Evolutionary conservation across 2,329 filamentous ascomycete species (phyloP).

Genomic region (Nemania serpens): DNA sequence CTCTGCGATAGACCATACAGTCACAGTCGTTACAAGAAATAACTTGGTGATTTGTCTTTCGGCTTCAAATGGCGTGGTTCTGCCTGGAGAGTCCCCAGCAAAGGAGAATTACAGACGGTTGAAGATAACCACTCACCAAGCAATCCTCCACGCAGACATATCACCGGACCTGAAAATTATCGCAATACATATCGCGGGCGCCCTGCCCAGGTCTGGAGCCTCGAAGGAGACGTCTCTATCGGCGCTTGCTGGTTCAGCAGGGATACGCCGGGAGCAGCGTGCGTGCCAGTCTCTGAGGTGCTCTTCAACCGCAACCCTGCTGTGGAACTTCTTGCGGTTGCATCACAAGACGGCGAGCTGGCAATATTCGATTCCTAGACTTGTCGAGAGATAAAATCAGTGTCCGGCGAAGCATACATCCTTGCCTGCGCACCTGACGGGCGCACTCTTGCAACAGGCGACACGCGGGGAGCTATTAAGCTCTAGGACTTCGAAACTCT

Average conservation of each 20-base stretch:
- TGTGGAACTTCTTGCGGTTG: conserved; percentile 15
- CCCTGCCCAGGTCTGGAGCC: conserved; percentile 12
- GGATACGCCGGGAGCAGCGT: conserved; percentile 5
- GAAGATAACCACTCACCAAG: conserved; percentile 1
- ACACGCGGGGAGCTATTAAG: conserved; percentile 13
- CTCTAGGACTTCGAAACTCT: conserved; percentile 17
- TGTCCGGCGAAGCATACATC: conserved; percentile 11
- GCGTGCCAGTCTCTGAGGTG: conserved; percentile 5
- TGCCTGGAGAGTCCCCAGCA: neutral
- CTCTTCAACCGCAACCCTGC: conserved; percentile 19
- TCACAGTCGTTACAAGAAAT: conserved; percentile 1
- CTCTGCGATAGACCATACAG: conserved; percentile 1
- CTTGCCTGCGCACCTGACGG: conserved; percentile 12
- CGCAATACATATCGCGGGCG: conserved; percentile 14
- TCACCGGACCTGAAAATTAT: conserved; percentile 11
- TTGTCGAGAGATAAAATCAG: conserved; percentile 4
- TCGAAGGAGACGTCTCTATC: conserved; percentile 9
- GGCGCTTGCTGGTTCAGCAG: conserved; percentile 12
- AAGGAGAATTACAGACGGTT: neutral
- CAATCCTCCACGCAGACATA: conserved; percentile 11
- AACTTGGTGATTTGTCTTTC: conserved; percentile 7
- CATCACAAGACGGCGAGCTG: conserved; percentile 13
- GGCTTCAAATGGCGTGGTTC: neutral
- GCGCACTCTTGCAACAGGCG: conserved; percentile 11
- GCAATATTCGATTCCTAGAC: conserved; percentile 15